Base-by-base conservation (phyloP, 108 stramenopile genomes). In the Thalassiosira profunda region DNA sequence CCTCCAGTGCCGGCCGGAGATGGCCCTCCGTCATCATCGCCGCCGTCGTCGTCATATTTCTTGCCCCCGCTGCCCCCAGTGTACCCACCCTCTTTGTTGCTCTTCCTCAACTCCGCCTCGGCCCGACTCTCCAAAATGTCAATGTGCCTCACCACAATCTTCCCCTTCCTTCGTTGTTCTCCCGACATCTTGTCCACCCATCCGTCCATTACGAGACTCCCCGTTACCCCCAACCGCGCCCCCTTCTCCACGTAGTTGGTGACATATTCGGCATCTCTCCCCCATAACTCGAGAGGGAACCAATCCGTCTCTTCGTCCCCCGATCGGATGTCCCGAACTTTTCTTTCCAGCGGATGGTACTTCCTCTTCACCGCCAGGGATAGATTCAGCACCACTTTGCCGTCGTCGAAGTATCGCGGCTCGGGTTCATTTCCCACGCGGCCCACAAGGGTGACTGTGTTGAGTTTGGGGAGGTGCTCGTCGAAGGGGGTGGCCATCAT, bases 261-360 rank as follows among this genome's bases (percentile, higher is more conserved):
- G 3, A 80, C 88, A 65, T 86, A 96, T 78, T 97, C 97, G 1
- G 95, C 97, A 55, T 90, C 86, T 25, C 81, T 30, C 4, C 93
- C 92, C 97, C 97, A 97, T 33, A 96, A 81, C 65, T 97, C 95
- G 15, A 97, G 70, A 14, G 75, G 74, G 78, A 86, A 97, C 97
- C 97, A 97, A 69, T 97, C 97, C 1, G 97, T 97, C 73, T 93
- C 95, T 66, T 93, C 95, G 28, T 92, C 82, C 18, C 90, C 91
- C 14, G 74, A 88, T 2, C 67, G 21, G 23, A 96, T 84, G 28
- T 75, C 70, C n/a, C 64, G 52, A 4, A 74, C 77, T 43, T 81
- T 75, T 21, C 95, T 67, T 75, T 97, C 95, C 42, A 85, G 26
- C 21, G 87, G 75, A 65, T 94, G 90, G 60, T 94, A 95, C 67